Evolutionary conservation across 805 yeast genomes (phyloP), one percentile per base, ranked within the genome.

Genomic region (Tetrapisispora pingtungensis): DNA sequence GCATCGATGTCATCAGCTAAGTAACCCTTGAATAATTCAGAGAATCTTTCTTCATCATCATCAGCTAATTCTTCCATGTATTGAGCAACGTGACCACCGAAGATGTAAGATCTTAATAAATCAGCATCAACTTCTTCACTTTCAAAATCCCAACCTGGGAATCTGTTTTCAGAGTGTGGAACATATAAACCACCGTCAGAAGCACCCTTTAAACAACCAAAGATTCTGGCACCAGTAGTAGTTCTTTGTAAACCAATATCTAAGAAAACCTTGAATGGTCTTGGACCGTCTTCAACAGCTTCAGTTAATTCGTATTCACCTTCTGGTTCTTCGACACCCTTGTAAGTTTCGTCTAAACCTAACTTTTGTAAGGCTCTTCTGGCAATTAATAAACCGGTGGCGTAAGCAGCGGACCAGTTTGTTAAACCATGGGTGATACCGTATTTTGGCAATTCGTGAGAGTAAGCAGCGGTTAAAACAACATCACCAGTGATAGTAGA

Each of bases 61-160:
- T 93, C 98, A 73, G 93, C 90, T 71, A 93, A 85, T 80, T 90
- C 97, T 81, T 93, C 98, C 96, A 93, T 93, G 93, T 93, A 93
- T 81, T 93, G 97, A 68, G 98, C 82, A 68, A 93, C 89, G 84
- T 93, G 98, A 74, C 97, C 97, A 79, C 95, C 97, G 70, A 90
- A 84, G 80, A 93, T 93, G 95, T 93, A 93, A 76, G 86, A 87
- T 87, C 97, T 87, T 73, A 93, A 81, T 61, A 80, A 73, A 70
- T 93, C 98, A 65, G 96, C 87, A 70, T 93, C 98, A 65, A 93
- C 81, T 78, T 93, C 98, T 79, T 93, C 96, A 65, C 83, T 68
- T 80, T 93, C 98, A 66, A 90, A 86, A 74, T 93, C 98, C 95
- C 90, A 93, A 78, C 98, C 98, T 75, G 98, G 98, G 96, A 89